These are phyloP conservation scores for Boeremia lycopersici DNA, from an alignment of 2,329 filamentous ascomycete genomes.

Conservation along the genomic window DNA sequence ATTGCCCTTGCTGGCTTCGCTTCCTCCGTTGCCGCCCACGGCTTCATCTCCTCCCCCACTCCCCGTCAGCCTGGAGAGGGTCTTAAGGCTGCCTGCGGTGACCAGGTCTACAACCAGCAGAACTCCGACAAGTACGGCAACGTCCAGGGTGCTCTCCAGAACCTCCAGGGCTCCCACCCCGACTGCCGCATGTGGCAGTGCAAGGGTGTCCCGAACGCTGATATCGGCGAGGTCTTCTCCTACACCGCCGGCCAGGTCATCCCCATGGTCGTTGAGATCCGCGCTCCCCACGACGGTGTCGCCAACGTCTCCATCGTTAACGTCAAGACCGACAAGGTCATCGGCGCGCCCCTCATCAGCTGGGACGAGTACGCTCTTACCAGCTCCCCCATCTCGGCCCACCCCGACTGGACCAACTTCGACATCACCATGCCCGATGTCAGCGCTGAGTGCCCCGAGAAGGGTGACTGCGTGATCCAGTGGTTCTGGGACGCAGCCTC, in stretches of 20 bases:
- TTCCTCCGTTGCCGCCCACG: conserved; percentile 59
- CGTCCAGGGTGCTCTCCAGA: conserved; percentile 61
- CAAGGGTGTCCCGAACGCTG: conserved; percentile 64
- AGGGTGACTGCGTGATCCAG: conserved; percentile 63
- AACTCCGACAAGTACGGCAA: conserved; percentile 62
- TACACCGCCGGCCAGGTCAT: conserved; percentile 59
- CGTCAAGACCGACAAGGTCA: conserved; percentile 57
- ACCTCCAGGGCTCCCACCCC: conserved; percentile 50
- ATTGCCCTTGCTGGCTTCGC: conserved; percentile 51
- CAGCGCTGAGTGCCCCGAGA: conserved; percentile 52
- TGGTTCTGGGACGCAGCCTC: conserved; percentile 66
- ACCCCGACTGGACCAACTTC: conserved; percentile 56
- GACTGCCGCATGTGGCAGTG: conserved; percentile 63
- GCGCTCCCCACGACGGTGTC: conserved; percentile 60
- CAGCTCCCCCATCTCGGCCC: conserved; percentile 47
- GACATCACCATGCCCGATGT: conserved; percentile 62
- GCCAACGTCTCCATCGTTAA: conserved; percentile 66
- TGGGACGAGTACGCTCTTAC: conserved; percentile 63
- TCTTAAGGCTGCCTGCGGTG: conserved; percentile 59
- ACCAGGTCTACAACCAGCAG: conserved; percentile 61
- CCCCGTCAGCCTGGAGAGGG: conserved; percentile 59
- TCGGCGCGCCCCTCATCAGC: conserved; percentile 60
- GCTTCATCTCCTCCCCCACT: conserved; percentile 57
- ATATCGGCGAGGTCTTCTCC: conserved; percentile 57
- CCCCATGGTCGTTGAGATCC: conserved; percentile 54